phyloP scores from a whole-genome alignment of 768 basidiomycete species.

The Kwoniella heveanensis region DNA sequence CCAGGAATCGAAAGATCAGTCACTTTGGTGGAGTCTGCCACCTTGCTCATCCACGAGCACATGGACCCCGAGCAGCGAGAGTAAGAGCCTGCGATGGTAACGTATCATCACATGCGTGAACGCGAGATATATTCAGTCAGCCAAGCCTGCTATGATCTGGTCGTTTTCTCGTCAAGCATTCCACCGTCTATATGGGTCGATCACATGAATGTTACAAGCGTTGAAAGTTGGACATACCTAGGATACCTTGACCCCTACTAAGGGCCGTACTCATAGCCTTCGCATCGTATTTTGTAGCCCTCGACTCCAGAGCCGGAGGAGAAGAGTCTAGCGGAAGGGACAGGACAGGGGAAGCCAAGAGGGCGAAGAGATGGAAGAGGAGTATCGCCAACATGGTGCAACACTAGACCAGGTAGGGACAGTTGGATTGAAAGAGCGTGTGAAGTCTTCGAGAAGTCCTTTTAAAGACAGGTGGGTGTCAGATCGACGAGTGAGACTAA shows the following conservation, averaged over 20 bases:
- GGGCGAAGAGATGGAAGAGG: conserved; percentile 5
- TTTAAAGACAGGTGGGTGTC: no score
- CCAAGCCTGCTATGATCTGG: no score
- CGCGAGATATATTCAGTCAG: no score
- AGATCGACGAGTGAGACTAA: no score
- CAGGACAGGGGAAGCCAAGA: conserved; percentile 5
- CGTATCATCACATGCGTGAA: no score
- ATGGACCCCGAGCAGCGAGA: conserved; percentile 8
- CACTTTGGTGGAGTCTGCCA: conserved; percentile 12
- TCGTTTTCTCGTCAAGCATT: no score
- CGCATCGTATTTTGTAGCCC: conserved; percentile 10
- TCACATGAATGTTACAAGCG: not conserved
- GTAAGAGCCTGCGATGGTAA: conserved; percentile 8
- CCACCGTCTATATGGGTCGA: no score
- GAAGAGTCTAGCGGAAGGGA: no score
- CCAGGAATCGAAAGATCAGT: conserved; percentile 21
- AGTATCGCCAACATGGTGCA: conserved; percentile 4
- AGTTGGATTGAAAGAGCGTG: no score
- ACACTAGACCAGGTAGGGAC: not conserved
- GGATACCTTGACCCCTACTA: conserved; percentile 9
- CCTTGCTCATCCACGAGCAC: conserved; percentile 20
- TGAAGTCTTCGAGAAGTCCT: no score
- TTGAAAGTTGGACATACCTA: conserved; percentile 8
- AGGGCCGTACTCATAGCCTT: conserved; percentile 13
- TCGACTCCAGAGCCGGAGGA: no score